phyloP scores from a whole-genome alignment of 228 moss, liverwort and hornwort species.

The Sphagnum fallax region DNA sequence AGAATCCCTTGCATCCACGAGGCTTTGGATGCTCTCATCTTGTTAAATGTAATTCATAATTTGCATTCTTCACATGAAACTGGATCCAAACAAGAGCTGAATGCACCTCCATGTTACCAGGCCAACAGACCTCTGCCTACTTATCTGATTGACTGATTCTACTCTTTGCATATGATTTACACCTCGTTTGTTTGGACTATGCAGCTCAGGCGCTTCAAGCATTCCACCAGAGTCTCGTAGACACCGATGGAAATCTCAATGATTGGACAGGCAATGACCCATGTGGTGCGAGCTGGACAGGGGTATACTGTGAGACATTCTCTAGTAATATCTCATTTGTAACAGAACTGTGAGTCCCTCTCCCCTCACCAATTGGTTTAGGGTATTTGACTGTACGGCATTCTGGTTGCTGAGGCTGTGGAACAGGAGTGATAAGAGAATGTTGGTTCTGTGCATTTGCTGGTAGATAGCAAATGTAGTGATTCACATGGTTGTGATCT shows the following conservation, averaged over 20 bases:
- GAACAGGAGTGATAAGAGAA: no score
- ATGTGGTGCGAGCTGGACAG: constrained; percentile 47
- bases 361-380: neutral
- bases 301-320: constrained; percentile 23
- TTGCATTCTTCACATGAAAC: neutral
- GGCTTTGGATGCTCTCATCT: neutral
- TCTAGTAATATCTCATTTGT: constrained; percentile 44
- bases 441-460: neutral
- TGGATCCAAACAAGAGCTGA: neutral
- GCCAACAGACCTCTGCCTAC: neutral
- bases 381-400: no score
- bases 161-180: no score
- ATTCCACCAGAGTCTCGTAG: constrained; percentile 36
- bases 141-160: neutral
- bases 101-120: neutral
- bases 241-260: constrained; percentile 21
- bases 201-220: constrained; percentile 44
- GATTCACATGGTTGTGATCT: no score
- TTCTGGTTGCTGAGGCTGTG: no score
- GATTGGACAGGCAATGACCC: constrained; percentile 64
- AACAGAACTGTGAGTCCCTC: constrained; percentile 35
- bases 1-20: neutral
- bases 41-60: neutral
- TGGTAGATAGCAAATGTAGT: neutral
- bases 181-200: neutral